These are phyloP conservation scores for Haematococcus lacustris DNA, from an alignment of 139 green algal species.

Conservation along the genomic window DNA sequence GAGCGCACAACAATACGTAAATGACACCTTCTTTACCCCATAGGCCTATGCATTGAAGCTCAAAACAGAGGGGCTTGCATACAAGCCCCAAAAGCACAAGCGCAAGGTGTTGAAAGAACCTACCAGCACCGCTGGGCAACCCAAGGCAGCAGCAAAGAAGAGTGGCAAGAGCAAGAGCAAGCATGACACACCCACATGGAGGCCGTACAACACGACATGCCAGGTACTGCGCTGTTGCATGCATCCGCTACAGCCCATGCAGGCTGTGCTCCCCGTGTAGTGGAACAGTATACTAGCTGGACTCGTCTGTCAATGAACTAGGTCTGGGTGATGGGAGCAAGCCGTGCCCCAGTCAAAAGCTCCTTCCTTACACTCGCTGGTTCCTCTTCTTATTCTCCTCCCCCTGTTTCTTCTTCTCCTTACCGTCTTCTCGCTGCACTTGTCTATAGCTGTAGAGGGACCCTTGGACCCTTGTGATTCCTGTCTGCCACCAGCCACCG, in stretches of 20 bases:
- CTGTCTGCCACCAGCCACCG: no score
- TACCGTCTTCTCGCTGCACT: no score
- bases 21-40: neutral
- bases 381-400: neutral
- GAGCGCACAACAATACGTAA: no score
- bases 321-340: no score
- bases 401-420: no score
- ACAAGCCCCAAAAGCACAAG: slow-evolving; percentile 28
- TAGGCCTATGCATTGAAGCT: slow-evolving; percentile 33
- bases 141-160: slow-evolving; percentile 1
- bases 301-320: neutral
- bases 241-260: neutral
- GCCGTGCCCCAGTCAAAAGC: no score
- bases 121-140: neutral
- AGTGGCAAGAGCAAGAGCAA: neutral
- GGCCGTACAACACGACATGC: slow-evolving; percentile 16
- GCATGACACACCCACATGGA: slow-evolving; percentile 13
- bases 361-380: no score
- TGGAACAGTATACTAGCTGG: neutral
- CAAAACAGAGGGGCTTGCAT: slow-evolving; percentile 32
- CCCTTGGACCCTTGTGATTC: no score
- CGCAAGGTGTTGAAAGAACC: slow-evolving; percentile 19
- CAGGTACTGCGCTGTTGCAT: slow-evolving; percentile 1
- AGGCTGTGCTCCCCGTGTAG: neutral
- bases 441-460: no score